phyloP scores from a whole-genome alignment of 1,139 yeast genomes.

The Meyerozyma carpophila region DNA sequence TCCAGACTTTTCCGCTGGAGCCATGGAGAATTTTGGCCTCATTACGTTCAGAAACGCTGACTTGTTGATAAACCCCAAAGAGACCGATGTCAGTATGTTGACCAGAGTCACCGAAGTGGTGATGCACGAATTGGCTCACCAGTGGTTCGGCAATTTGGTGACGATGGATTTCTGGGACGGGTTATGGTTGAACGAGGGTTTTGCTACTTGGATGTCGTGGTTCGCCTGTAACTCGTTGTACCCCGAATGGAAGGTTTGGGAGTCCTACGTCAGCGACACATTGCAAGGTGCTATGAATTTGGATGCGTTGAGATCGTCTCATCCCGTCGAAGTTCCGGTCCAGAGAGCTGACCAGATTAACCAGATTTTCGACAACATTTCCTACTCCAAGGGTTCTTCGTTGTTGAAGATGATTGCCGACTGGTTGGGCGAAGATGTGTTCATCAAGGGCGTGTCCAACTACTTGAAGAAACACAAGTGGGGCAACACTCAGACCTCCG shows the following conservation, averaged over 20 bases:
- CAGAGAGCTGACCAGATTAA: constrained; percentile 75
- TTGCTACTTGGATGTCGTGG: constrained; percentile 87
- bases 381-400: constrained; percentile 80
- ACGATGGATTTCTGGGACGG: constrained; percentile 98
- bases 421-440: constrained; percentile 60
- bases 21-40: constrained; percentile 61
- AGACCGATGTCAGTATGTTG: constrained; percentile 38
- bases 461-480: constrained; percentile 67
- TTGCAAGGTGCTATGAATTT: constrained; percentile 66
- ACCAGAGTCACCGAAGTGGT: constrained; percentile 78
- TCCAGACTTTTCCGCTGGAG: constrained; percentile 55
- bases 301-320: constrained; percentile 72
- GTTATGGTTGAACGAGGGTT: constrained; percentile 86
- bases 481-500: constrained; percentile 73
- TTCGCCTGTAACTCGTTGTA: constrained; percentile 68
- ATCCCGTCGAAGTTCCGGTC: constrained; percentile 85
- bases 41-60: constrained; percentile 53
- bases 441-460: constrained; percentile 66
- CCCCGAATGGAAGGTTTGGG: constrained; percentile 89
- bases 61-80: constrained; percentile 41
- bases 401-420: constrained; percentile 66
- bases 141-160: constrained; percentile 89
- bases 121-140: constrained; percentile 88
- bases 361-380: constrained; percentile 80
- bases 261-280: constrained; percentile 61